Conservation (phyloP, 495 filamentous ascomycete genomes). For the Neurospora sp. region DNA sequence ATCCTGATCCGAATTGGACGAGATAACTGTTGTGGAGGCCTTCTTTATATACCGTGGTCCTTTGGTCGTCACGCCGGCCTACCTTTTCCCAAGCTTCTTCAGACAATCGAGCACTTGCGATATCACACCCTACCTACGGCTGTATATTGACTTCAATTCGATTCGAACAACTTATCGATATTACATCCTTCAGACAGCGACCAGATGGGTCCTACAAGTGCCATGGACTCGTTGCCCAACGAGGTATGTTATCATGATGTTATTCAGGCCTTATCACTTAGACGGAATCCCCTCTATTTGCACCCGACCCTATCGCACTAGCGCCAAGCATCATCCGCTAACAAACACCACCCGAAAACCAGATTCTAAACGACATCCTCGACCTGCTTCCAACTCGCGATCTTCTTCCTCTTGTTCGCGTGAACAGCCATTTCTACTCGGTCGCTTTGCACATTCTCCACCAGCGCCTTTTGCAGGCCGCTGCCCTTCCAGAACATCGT, state of each 20-base stretch:
- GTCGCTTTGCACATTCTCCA: constrained; percentile 59
- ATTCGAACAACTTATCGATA: not conserved
- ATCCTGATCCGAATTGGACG: not conserved
- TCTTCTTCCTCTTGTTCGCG: constrained; percentile 49
- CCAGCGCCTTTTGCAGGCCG: constrained; percentile 48
- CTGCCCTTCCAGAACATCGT: constrained; percentile 47
- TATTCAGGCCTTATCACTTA: not conserved
- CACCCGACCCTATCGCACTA: not conserved
- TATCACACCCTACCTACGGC: not conserved
- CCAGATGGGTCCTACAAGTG: constrained; percentile 19
- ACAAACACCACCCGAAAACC: constrained; percentile 1
- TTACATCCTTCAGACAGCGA: not conserved
- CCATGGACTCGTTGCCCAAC: constrained; percentile 33
- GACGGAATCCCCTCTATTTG: not conserved
- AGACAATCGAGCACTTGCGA: not conserved
- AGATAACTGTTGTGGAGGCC: not conserved
- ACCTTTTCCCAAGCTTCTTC: not conserved
- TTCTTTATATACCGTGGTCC: not conserved
- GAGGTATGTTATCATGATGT: constrained; percentile 21
- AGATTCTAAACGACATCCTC: constrained; percentile 63
- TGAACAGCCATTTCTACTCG: constrained; percentile 58
- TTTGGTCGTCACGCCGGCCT: not conserved
- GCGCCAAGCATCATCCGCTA: constrained; percentile 1
- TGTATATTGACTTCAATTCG: not conserved
- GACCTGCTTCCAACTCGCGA: constrained; percentile 44